Base-by-base conservation (phyloP, 805 yeast genomes). In the Priceomyces haplophilus region DNA sequence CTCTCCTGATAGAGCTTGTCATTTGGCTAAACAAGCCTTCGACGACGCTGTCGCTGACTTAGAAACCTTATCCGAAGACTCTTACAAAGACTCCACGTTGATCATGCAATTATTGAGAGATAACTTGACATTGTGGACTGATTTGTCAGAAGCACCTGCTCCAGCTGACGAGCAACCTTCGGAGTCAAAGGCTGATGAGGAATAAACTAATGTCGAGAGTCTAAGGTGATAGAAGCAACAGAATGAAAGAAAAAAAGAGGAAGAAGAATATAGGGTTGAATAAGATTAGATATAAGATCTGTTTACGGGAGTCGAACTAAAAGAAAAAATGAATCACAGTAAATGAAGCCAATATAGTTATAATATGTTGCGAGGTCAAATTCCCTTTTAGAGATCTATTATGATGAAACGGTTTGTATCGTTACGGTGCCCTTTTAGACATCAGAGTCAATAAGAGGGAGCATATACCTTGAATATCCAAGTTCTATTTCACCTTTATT, bases 31-130 rank as follows among this genome's bases (percentile, higher is more conserved):
- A 73, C 97, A 91, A 75, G 98, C 99, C 31, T 91, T 93, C 58
- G 99, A 91, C 71, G 98, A 91, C 65, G 99, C 99, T 52, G 95
- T 91, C 66, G 97, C 99, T 52, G 98, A 93, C 75, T 82, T 91
- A 67, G 99, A 91, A 74, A 88, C 97, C 54, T 79, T 91, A 65
- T 87, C 96, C 36, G 99, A 91, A 75, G 99, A 91, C 76, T 86
- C 96, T 55, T 91, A 93, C 83, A 93, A 91, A 73, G 99, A 91
- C 72, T 89, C 97, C 51, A 93, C 98, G 56, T 82, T 93, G 69
- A 93, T 93, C 66, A 93, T 93, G 99, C 98, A 93, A 82, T 83
- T 93, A 69, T 83, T 93, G 69, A 86, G 97, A 77, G 98, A 93
- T 75, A 91, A 91, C 82, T 79, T 91, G 76, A 91, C 98, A 54